Conservation (phyloP, 768 basidiomycete species). For the Russula sp. region DNA sequence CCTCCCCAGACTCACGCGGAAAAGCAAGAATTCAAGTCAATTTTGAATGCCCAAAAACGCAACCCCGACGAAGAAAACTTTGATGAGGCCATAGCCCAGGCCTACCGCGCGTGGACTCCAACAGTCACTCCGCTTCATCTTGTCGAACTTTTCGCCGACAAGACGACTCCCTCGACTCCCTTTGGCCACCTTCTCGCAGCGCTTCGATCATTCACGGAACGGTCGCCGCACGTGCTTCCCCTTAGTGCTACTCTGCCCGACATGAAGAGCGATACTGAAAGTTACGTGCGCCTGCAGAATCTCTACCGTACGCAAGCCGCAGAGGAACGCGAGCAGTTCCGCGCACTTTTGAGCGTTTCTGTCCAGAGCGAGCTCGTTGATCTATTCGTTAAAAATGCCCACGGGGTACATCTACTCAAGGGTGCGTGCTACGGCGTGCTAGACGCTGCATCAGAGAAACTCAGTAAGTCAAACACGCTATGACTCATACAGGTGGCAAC, state of each 20-base stretch:
- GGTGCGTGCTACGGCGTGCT: conserved; percentile 61
- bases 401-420: conserved; percentile 62
- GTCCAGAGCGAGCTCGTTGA: conserved; percentile 58
- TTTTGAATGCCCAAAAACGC: conserved; percentile 57
- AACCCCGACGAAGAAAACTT: conserved; percentile 95
- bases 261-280: conserved; percentile 87
- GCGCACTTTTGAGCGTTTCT: conserved; percentile 44
- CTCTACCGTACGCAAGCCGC: conserved; percentile 79
- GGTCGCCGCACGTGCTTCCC: conserved; percentile 64
- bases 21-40: conserved; percentile 73
- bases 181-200: conserved; percentile 54
- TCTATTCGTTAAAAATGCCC: conserved; percentile 75
- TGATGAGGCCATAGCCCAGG: conserved; percentile 89
- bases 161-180: conserved; percentile 4
- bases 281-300: conserved; percentile 81
- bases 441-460: conserved; percentile 46
- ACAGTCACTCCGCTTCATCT: conserved; percentile 41
- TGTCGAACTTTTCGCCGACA: conserved; percentile 15
- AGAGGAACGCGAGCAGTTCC: conserved; percentile 55
- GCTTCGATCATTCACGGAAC: conserved; percentile 59
- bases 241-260: conserved; percentile 87
- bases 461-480: conserved; percentile 44
- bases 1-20: conserved; percentile 57
- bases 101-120: conserved; percentile 73
- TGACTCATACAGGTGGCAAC: conserved; percentile 7